These are phyloP conservation scores for Balakata baccata DNA, from an alignment of 345 rosid species.

Conservation along the genomic window DNA sequence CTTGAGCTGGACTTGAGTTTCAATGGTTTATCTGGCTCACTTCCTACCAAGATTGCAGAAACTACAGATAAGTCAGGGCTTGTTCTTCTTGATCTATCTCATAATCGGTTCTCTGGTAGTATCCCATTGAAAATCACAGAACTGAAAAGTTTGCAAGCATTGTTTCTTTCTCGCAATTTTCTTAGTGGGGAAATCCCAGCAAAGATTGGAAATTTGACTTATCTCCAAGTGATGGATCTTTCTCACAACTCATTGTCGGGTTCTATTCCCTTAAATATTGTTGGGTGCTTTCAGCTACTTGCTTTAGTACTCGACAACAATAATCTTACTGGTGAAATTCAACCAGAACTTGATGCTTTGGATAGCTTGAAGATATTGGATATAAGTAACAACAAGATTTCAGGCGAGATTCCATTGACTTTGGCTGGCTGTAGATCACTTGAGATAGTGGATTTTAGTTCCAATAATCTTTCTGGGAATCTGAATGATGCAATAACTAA, in stretches of 20 bases:
- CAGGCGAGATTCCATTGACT: slow-evolving; percentile 88
- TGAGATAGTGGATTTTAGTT: slow-evolving; percentile 82
- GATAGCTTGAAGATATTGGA: slow-evolving; percentile 77
- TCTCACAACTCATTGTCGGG: slow-evolving; percentile 72
- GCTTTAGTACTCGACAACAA: slow-evolving; percentile 68
- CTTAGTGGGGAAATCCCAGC: slow-evolving; percentile 74
- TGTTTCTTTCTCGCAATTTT: slow-evolving; percentile 80
- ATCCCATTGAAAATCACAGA: slow-evolving; percentile 72
- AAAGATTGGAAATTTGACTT: slow-evolving; percentile 77
- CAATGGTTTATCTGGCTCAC: slow-evolving; percentile 67
- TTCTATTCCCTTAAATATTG: slow-evolving; percentile 72
- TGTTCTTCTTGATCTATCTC: slow-evolving; percentile 75
- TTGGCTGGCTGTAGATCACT: slow-evolving; percentile 80
- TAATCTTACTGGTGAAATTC: slow-evolving; percentile 76
- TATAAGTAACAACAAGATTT: slow-evolving; percentile 67
- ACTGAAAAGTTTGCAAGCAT: slow-evolving; percentile 70
- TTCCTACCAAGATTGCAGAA: slow-evolving; percentile 58
- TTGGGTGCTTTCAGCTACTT: slow-evolving; percentile 85
- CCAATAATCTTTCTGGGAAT: slow-evolving; percentile 74
- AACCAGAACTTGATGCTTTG: slow-evolving; percentile 88
- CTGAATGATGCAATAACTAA: slow-evolving; percentile 80
- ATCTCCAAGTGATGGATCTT: slow-evolving; percentile 82
- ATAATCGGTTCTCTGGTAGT: slow-evolving; percentile 66
- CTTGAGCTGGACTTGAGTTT: slow-evolving; percentile 75
- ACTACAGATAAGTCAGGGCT: slow-evolving; percentile 71